Base-by-base conservation (phyloP, 2,329 filamentous ascomycete genomes). In the Rachicladosporium sp. region DNA sequence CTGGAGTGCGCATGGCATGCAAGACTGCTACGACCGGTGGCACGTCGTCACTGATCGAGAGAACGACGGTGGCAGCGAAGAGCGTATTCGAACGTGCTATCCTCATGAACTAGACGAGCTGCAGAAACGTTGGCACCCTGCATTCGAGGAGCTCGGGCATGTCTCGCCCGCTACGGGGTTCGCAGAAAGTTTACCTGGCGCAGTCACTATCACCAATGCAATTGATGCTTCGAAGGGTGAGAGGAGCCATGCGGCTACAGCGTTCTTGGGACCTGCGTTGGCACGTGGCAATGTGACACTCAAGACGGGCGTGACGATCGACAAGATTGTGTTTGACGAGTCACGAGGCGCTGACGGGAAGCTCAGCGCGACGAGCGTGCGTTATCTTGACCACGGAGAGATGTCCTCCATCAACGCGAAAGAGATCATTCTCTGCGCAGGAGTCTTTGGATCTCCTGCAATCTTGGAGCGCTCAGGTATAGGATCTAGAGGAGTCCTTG, bases 391-490 rank as follows among this genome's bases (percentile, higher is more conserved):
- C 19, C 36, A 42, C 33, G 38, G 40, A 21, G 15, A 19, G 15
- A 19, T n/a, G n/a, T n/a, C n/a, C n/a, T n/a, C n/a, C n/a, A 39
- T 48, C 4, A 23, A 27, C 6, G 48, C 21, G n/a, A 42, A 40
- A 38, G 76, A 80, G 48, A 27, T 2, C 8, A 23, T 41, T 12
- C 54, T 82, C 2, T 69, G 69, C 4, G 74, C 74, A 1, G 78
- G 78, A 0, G 69, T 65, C 19, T 59, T 73, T 31, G 68, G 70
- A 50, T 76, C 71, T 7, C 77, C 69, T 4, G 73, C 70, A 55
- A 60, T 76, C 10, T 66, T 73, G n/a, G 76, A 80, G 45, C 59
- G 78, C 2, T 78, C 74, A 0, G 76, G 77, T 0, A 66, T 81
- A 31, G 63, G 64, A 0, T 32, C 43, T 12, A 11, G 31, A 8